Base-by-base conservation (phyloP, 495 filamentous ascomycete species). In the Stereocaulon alpinum region DNA sequence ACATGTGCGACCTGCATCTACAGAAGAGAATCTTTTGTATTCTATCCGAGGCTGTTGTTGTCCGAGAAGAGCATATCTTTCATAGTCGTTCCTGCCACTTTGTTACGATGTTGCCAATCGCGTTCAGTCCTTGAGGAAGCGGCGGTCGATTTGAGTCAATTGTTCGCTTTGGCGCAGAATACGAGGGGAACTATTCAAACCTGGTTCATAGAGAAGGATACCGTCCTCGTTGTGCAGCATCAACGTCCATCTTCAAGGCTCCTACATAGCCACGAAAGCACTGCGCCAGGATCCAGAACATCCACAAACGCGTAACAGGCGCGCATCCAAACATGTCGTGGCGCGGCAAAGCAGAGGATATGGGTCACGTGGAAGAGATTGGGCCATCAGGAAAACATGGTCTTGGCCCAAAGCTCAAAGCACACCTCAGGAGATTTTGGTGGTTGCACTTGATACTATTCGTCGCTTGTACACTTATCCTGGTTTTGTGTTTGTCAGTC, bases 401-500 rank as follows among this genome's bases (percentile, higher is more conserved):
- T 56, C 73, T 74, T 52, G 68, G 69, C 9, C 40, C 67, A 29
- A 67, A 72, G n/a, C 55, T 75, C 22, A 73, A 62, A 37, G 70
- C 72, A 15, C 77, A 82, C 59, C 78, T 71, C 56, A 77, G 74
- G 68, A 76, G 74, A 63, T 89, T 81, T 64, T 91, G 87, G 87
- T 91, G 86, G 88, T 70, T 76, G 63, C 79, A 88, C 67, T 65
- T 88, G 60, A 76, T 87, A 60, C 65, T 76, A 30, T 71, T 88
- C 64, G 68, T 84, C 57, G 65, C 77, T 34, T 66, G 80, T 24
- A 69, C 85, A 29, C 72, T 88, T 57, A 68, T 90, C 17, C 73
- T 88, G 22, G 73, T 83, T 1, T 72, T 86, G 29, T 78, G 79
- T 48, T 68, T 91, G 86, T 91, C 80, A 80, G 86, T 32, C 10